Conservation (phyloP, 202 grass and related monocot species). For the Miscanthus sacchariflorus region DNA sequence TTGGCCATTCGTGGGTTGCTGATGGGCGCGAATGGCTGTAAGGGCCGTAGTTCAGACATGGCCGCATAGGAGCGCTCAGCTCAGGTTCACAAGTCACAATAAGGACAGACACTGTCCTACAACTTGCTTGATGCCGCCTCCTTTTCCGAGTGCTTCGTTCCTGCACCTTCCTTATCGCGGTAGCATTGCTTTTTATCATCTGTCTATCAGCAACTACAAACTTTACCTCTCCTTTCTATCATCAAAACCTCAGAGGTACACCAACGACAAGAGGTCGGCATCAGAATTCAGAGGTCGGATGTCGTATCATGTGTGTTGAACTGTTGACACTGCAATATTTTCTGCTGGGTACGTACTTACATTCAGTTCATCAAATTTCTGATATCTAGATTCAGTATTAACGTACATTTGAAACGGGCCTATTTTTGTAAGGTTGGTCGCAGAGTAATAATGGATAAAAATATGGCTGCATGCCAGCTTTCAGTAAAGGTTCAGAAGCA, state of each 20-base stretch:
- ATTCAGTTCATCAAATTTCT: not conserved
- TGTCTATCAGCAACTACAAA: not conserved
- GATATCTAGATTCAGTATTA: not conserved
- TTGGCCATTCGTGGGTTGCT: not conserved
- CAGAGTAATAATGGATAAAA: not conserved
- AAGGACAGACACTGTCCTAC: conserved; percentile 11
- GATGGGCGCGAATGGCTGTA: conserved; percentile 34
- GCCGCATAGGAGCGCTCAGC: conserved; percentile 12
- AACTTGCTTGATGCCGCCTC: conserved; percentile 37
- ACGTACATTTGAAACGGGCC: not conserved
- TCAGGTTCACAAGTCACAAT: conserved; percentile 31
- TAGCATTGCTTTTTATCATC: not conserved
- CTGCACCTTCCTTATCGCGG: not conserved
- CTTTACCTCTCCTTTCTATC: not conserved
- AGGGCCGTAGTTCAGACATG: conserved; percentile 21
- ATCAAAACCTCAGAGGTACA: not conserved
- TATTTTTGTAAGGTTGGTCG: not conserved
- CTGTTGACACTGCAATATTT: not conserved
- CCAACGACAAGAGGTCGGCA: not conserved
- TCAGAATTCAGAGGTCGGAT: not conserved
- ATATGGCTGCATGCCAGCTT: not conserved
- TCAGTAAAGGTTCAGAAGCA: conserved; percentile 14
- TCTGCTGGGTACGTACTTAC: not conserved
- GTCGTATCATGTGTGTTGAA: not conserved
- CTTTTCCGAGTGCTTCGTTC: not conserved